These are phyloP conservation scores for Sanghuangporus sanghuang DNA, from an alignment of 1,284 basidiomycete species.

Conservation along the genomic window DNA sequence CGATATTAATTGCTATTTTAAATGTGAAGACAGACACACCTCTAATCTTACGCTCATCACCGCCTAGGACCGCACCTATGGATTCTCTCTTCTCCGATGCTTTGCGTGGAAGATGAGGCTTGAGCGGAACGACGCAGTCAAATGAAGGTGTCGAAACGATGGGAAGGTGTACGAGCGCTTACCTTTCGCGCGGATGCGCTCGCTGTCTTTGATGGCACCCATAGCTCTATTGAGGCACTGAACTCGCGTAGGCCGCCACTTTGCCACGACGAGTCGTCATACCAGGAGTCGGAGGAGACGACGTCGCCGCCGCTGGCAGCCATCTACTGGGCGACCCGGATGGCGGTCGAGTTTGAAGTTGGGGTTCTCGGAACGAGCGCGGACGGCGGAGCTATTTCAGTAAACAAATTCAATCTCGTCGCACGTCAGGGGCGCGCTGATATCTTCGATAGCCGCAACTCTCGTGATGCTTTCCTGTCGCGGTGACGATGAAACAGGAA, in stretches of 20 bases:
- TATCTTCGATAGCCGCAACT: background rate
- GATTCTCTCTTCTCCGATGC: slow-evolving; percentile 53
- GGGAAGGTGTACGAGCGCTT: slow-evolving; percentile 12
- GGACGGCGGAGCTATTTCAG: background rate
- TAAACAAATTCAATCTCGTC: background rate
- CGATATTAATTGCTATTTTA: background rate
- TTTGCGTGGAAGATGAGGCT: slow-evolving; percentile 39
- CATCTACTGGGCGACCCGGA: background rate
- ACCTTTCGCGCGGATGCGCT: slow-evolving; percentile 56
- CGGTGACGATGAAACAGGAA: background rate
- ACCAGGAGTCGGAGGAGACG: slow-evolving; percentile 9
- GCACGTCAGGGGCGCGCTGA: background rate
- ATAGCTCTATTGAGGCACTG: slow-evolving; percentile 55
- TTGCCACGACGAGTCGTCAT: slow-evolving; percentile 15
- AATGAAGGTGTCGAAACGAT: background rate
- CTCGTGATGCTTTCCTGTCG: background rate
- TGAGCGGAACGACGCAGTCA: background rate
- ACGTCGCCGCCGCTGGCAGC: slow-evolving; percentile 7
- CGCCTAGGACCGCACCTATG: slow-evolving; percentile 21
- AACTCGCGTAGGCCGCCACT: slow-evolving; percentile 30
- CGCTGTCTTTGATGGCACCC: slow-evolving; percentile 45
- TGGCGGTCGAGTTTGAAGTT: background rate
- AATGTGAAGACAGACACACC: slow-evolving; percentile 34
- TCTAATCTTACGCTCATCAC: slow-evolving; percentile 51
- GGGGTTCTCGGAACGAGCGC: background rate